Conservation (phyloP, 164 flowering plant genomes). For the Macadamia tetraphylla region DNA sequence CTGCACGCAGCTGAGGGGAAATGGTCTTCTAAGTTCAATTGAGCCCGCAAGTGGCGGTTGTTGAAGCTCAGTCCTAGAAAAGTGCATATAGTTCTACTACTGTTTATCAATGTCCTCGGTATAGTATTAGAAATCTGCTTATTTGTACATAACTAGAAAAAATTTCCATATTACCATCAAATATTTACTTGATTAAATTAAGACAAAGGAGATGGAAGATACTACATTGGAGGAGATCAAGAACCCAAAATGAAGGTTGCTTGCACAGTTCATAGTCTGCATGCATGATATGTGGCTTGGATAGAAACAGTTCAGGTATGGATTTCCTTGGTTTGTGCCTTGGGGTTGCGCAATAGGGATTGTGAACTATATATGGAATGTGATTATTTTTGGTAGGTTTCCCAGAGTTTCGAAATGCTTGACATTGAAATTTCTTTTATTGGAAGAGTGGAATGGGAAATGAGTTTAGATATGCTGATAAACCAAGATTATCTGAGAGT, state of each 20-base stretch:
- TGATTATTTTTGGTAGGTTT: too few relatives aligned
- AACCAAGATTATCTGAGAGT: too few relatives aligned
- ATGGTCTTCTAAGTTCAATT: constrained; percentile 87
- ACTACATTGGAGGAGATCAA: not conserved
- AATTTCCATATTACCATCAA: constrained; percentile 12
- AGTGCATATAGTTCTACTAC: constrained; percentile 1
- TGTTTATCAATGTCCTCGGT: not conserved
- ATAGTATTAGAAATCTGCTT: constrained; percentile 7
- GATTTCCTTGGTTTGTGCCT: too few relatives aligned
- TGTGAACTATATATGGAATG: too few relatives aligned
- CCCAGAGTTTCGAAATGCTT: too few relatives aligned
- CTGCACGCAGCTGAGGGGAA: constrained; percentile 86
- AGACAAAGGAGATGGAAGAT: constrained; percentile 4
- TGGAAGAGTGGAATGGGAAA: too few relatives aligned
- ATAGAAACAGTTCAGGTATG: too few relatives aligned
- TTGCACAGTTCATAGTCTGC: not conserved
- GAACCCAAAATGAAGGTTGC: not conserved
- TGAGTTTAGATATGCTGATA: too few relatives aligned
- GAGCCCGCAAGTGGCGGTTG: constrained; percentile 88
- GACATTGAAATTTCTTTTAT: too few relatives aligned
- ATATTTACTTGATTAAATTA: constrained; percentile 9
- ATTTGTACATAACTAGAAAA: constrained; percentile 18
- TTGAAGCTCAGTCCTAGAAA: constrained; percentile 19
- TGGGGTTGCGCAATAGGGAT: too few relatives aligned
- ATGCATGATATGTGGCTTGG: too few relatives aligned